Evolutionary conservation across 192 early-diverging fungal genomes (phyloP), one percentile per base, ranked within the genome.

Genomic region (Mortierella claussenii): DNA sequence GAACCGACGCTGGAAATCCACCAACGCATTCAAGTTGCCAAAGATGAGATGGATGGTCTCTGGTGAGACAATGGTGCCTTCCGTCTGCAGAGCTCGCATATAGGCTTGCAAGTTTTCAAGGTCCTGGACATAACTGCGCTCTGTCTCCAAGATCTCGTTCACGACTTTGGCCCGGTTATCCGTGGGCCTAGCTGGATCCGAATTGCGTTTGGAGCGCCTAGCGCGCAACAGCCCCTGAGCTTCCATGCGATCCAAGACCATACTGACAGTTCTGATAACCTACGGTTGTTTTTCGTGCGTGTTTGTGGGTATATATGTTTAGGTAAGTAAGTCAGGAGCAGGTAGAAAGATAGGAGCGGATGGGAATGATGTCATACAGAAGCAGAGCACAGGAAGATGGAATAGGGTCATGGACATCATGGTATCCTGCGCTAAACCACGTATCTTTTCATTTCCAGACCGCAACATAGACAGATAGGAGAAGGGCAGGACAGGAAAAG

Each of bases 1-100:
- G 60, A 99, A 98, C 32, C 95, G 87, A n/a, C 96, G 91, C 82
- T 98, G 96, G 52, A 98, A 98, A 64, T 99, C 97, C 15, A 98
- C 87, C 18, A 99, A 83, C 47, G 91, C 89, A 73, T 93, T 91
- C 46, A 99, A 83, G 76, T 99, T 98, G 32, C 89, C 92, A 84
- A 99, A 99, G 51, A 99, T 87, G 51, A 87, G 85, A 33, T 91
- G 86, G 43, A 92, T 82, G 4, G 85, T 92, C 57, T 96, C 95
- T 45, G 91, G 89, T n/a, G 88, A 85, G 59, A 73, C 52, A 3
- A 97, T 75, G 30, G 94, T 86, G 49, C 92, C 89, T 60, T 87
- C 86, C 43, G 82, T 81, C 51, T 87, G 83, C 43, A 94, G 76
- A 64, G 91, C 87, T 31, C 87, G 81, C 83, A 90, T 90, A 68